These are phyloP conservation scores for Wickerhamiella occidentalis DNA, from an alignment of 805 yeast genomes.

Conservation along the genomic window DNA sequence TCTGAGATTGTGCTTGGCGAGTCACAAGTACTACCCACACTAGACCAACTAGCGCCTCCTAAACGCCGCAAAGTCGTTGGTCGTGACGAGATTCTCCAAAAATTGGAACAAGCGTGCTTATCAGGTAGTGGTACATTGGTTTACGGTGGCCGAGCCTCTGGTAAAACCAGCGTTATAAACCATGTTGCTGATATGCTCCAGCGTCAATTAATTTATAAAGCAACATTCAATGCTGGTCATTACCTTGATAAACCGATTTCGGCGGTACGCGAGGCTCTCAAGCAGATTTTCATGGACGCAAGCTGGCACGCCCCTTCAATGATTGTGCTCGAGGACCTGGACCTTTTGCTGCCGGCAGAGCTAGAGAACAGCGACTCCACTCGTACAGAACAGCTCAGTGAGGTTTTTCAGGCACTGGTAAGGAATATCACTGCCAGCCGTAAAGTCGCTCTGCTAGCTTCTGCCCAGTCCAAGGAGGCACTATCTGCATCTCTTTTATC, in stretches of 20 bases:
- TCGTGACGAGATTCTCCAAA: conserved; percentile 35
- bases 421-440: conserved; percentile 31
- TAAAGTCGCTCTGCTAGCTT: conserved; percentile 45
- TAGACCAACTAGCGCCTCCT: neutral
- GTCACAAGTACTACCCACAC: conserved; percentile 14
- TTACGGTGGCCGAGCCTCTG: conserved; percentile 70
- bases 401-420: conserved; percentile 40
- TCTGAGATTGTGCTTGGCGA: conserved; percentile 16
- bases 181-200: conserved; percentile 32
- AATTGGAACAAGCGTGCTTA: conserved; percentile 32
- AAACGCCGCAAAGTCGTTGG: conserved; percentile 39
- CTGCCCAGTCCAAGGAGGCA: conserved; percentile 52
- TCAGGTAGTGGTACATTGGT: conserved; percentile 47
- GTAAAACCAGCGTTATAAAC: conserved; percentile 51
- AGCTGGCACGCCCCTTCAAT: conserved; percentile 73
- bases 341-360: conserved; percentile 58
- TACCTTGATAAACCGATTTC: conserved; percentile 44
- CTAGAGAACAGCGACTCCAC: conserved; percentile 47
- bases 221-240: conserved; percentile 41
- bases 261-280: conserved; percentile 35
- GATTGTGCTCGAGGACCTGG: conserved; percentile 66
- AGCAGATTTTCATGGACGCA: conserved; percentile 38
- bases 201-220: conserved; percentile 35
- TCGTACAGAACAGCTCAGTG: conserved; percentile 52
- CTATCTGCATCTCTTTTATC: conserved; percentile 50